Percentiles rank a stretch among this genome's conserved stretches.
Conservation (phyloP, 2,329 filamentous ascomycete species). For the Beauveria scarabaeidicola region DNA sequence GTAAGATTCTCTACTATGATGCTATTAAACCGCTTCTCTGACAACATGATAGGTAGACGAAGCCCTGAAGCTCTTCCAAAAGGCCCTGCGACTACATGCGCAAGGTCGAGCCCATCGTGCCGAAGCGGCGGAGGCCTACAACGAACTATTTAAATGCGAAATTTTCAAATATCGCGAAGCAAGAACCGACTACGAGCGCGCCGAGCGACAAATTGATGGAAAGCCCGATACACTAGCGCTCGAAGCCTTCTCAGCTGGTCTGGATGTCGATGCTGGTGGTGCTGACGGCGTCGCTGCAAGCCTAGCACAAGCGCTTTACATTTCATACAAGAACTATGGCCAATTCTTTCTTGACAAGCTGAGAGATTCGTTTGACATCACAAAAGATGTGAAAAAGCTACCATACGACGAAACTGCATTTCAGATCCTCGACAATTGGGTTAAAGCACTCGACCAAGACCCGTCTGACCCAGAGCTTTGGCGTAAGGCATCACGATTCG, state of each 20-base stretch:
- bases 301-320: constrained; percentile 79
- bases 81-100: constrained; percentile 81
- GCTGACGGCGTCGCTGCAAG: constrained; percentile 71
- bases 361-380: constrained; percentile 20
- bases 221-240: constrained; percentile 30
- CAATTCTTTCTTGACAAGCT: constrained; percentile 73
- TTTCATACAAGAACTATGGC: constrained; percentile 92
- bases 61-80: constrained; percentile 88
- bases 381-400: constrained; percentile 43
- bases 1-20: constrained; percentile 25
- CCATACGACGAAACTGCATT: constrained; percentile 28
- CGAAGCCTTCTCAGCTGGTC: constrained; percentile 40
- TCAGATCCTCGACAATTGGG: constrained; percentile 48
- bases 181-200: constrained; percentile 71
- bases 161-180: constrained; percentile 91
- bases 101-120: constrained; percentile 70
- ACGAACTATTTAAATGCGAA: constrained; percentile 78
- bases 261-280: constrained; percentile 51
- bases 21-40: neutral
- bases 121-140: constrained; percentile 73
- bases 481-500: constrained; percentile 51
- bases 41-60: constrained; percentile 63
- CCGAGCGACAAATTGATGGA: constrained; percentile 47
- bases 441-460: constrained; percentile 52
- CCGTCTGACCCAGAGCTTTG: constrained; percentile 60